A percentile compares a stretch with the other conserved stretches of the same genome.
These are phyloP conservation scores for Leucaena leucocephala DNA, from an alignment of 306 rosid genomes.

Conservation along the genomic window DNA sequence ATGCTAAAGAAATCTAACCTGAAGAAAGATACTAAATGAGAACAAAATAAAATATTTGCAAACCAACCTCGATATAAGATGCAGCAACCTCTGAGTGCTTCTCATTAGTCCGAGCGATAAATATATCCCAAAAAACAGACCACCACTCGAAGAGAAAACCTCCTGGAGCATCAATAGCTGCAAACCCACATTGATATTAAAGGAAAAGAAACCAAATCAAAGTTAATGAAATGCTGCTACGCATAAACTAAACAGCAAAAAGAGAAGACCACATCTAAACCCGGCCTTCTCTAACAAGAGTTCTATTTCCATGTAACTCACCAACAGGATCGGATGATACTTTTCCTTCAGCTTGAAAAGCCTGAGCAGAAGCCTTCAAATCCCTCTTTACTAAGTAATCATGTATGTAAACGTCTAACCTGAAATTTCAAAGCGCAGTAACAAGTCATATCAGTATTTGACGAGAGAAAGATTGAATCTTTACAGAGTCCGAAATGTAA, in stretches of 20 bases:
- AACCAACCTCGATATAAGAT: slow-evolving; percentile 93
- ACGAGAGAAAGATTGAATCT: slow-evolving; percentile 24
- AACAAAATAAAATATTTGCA: slow-evolving; percentile 3
- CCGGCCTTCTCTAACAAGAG: slow-evolving; percentile 1
- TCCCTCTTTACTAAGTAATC: slow-evolving; percentile 96
- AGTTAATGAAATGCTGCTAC: slow-evolving; percentile 27
- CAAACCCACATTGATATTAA: slow-evolving; percentile 39
- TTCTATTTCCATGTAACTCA: slow-evolving; percentile 46
- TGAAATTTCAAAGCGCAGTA: slow-evolving; percentile 44
- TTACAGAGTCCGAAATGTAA: slow-evolving; percentile 15
- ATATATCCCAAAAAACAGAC: slow-evolving; percentile 99
- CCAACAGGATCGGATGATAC: slow-evolving; percentile 99
- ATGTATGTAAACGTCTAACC: slow-evolving; percentile 98
- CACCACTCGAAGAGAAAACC: slow-evolving; percentile 99
- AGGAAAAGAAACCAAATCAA: slow-evolving; percentile 1
- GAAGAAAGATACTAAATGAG: not conserved
- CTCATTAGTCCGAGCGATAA: slow-evolving; percentile 98
- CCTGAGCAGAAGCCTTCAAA: slow-evolving; percentile 96
- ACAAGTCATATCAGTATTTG: slow-evolving; percentile 20
- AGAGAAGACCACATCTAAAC: slow-evolving; percentile 11
- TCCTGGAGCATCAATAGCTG: slow-evolving; percentile 99
- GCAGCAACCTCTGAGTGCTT: slow-evolving; percentile 99
- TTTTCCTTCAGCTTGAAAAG: slow-evolving; percentile 97
- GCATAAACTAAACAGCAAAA: not conserved
- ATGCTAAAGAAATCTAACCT: slow-evolving; percentile 27